These are phyloP conservation scores for Populus pruinosa DNA, from an alignment of 345 rosid genomes.

Conservation along the genomic window DNA sequence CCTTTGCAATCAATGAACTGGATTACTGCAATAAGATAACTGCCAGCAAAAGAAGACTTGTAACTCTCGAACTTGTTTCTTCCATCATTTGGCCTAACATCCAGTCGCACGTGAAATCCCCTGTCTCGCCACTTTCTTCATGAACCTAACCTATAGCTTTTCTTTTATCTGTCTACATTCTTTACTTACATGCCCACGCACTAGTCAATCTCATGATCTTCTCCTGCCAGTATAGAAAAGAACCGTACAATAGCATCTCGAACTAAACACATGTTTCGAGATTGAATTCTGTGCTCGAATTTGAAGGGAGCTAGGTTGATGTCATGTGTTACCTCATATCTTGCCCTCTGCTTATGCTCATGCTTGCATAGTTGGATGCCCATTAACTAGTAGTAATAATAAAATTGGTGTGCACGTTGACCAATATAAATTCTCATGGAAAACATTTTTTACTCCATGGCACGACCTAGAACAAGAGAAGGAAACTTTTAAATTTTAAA, in stretches of 20 bases:
- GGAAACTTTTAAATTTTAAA: too few relatives aligned
- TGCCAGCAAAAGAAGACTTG: background rate
- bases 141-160: background rate
- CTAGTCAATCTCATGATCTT: background rate
- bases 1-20: conserved; percentile 1
- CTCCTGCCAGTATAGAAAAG: background rate
- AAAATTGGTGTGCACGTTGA: background rate
- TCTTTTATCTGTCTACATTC: background rate
- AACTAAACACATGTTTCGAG: background rate
- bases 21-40: conserved; percentile 4
- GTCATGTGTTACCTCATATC: background rate
- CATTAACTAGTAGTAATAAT: background rate
- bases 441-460: background rate
- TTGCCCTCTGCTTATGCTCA: background rate
- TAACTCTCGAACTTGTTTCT: too few relatives aligned
- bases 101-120: background rate
- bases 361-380: background rate
- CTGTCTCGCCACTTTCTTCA: background rate
- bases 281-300: background rate
- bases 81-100: background rate
- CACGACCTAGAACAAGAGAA: background rate
- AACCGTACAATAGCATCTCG: too few relatives aligned
- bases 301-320: background rate
- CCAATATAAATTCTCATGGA: background rate
- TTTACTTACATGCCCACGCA: background rate